Evolutionary conservation across 805 yeast species (phyloP), one percentile per base, ranked within the genome.

Genomic region (Teunomyces lycoperdinae): DNA sequence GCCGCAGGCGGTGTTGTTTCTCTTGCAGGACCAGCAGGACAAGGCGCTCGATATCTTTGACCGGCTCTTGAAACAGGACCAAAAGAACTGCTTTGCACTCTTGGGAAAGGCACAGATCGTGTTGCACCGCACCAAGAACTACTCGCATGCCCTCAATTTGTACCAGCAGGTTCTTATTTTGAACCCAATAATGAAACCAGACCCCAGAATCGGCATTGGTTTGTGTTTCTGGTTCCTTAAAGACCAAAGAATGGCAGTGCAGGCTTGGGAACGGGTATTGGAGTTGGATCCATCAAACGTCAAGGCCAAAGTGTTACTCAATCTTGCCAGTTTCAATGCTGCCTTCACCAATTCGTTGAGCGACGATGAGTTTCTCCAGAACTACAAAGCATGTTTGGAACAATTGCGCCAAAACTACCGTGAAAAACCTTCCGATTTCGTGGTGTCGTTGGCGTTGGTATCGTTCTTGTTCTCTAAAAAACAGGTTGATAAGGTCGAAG

Each of bases 131-230:
- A 63, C 72, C 9, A 84, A 81, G 50, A 86, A 87, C 61, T 90
- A 83, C 64, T 64, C 77, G 20, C 82, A 78, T 5, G 90, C 96
- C 11, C 76, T 94, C 58, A 85, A 84, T 62, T 64, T 87, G 29
- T 94, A 88, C 67, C 99, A 94, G 72, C 87, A 85, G 53, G 84
- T 87, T 6, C 73, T 94, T 54, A 76, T 84, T 30, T 73, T 84
- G 43, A 84, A 89, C 52, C 97, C 97, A 2, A 63, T 85, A 32
- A 70, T 86, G 56, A 79, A 79, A 56, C 97, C 98, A 4, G 97
- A 92, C 68, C 95, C 97, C 14, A 77, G 99, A 66, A 78, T 94
- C 50, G 99, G 98, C 27, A 81, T 92, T 51, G 99, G 99, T 31
- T 71, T 94, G 54, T 91, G 97, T 66, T 92, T 84, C 62, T 94